Percentiles rank a stretch among this genome's conserved stretches.
Conservation (phyloP, 1,139 yeast genomes). For the Kurtzmaniella quercitrusa region DNA sequence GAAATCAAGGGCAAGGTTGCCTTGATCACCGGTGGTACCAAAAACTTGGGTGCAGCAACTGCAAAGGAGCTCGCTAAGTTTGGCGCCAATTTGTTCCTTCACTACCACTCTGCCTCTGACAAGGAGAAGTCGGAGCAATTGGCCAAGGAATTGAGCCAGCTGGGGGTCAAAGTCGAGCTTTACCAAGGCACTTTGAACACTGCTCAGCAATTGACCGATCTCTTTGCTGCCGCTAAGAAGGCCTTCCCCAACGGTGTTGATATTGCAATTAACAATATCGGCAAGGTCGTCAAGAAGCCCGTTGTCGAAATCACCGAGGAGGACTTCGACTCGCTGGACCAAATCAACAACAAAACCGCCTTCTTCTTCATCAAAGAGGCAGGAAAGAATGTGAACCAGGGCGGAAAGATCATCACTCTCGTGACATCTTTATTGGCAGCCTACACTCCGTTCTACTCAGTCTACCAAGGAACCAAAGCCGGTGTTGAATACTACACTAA, state of each 20-base stretch:
- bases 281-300: conserved; percentile 62
- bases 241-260: conserved; percentile 49
- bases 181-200: conserved; percentile 43
- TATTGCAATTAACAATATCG: conserved; percentile 63
- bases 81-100: conserved; percentile 55
- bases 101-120: conserved; percentile 46
- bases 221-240: conserved; percentile 43
- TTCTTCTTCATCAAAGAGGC: conserved; percentile 61
- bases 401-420: conserved; percentile 52
- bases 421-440: conserved; percentile 68
- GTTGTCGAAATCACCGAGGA: conserved; percentile 43
- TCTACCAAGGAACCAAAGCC: conserved; percentile 60
- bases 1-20: conserved; percentile 46
- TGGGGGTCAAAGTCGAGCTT: conserved; percentile 39
- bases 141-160: conserved; percentile 29
- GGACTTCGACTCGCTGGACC: conserved; percentile 53
- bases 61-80: conserved; percentile 53
- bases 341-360: conserved; percentile 54
- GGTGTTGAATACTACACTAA: conserved; percentile 58
- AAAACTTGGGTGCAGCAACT: conserved; percentile 58
- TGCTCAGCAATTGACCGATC: conserved; percentile 36
- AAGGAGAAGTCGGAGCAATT: conserved; percentile 35
- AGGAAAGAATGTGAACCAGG: conserved; percentile 43
- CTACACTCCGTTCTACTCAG: conserved; percentile 52
- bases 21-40: conserved; percentile 61